Base-by-base conservation (phyloP, 192 early-diverging fungal species). In the Linnemannia hyalina region DNA sequence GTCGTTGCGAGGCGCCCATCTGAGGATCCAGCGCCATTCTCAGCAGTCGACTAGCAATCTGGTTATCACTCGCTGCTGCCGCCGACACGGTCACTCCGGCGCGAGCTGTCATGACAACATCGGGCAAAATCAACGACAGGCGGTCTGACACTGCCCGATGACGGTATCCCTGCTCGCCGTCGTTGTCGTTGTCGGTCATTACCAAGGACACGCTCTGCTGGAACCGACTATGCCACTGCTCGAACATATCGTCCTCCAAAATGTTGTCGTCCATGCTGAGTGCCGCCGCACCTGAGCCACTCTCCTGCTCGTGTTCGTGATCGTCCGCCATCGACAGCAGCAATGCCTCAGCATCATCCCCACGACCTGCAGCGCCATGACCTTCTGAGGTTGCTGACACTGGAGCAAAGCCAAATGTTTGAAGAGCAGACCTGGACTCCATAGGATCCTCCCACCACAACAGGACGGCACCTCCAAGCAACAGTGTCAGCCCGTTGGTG, bases 391-490 rank as follows among this genome's bases (percentile, higher is more conserved):
- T 13, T 0, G 41, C 18, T 10, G 42, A 32, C 3, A 32, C 60
- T 1, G 60, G 29, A 11, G 60, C 26, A 32, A 29, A 65, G 60
- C 60, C 60, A 65, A 65, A 65, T 29, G 60, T 65, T 10, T 65
- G 60, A 32, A 65, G 60, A 65, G 60, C n/a, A 26, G 29, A 65
- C 8, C 3, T 32, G 26, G 29, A 65, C 60, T 65, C 29, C 0
- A 8, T 32, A 65, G 60, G 36, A 57, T 80, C 86, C 16, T 88
- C 79, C 82, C 84, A 89, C 82, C 81, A 75, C 52, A 83, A 29
- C 54, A 84, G 71, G 11, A 80, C 69, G 15, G 83, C 72, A 13
- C 89, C 85, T 40, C 86, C 82, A 40, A 89, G 75, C 65, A 80
- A 35, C 3, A 85, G 46, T 13, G 52, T 70, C 15, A 88, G 26